Percentiles rank a stretch among this genome's conserved stretches.
Evolutionary conservation across 2,329 filamentous ascomycete species (phyloP).

Genomic region (Zopfia rhizophila): DNA sequence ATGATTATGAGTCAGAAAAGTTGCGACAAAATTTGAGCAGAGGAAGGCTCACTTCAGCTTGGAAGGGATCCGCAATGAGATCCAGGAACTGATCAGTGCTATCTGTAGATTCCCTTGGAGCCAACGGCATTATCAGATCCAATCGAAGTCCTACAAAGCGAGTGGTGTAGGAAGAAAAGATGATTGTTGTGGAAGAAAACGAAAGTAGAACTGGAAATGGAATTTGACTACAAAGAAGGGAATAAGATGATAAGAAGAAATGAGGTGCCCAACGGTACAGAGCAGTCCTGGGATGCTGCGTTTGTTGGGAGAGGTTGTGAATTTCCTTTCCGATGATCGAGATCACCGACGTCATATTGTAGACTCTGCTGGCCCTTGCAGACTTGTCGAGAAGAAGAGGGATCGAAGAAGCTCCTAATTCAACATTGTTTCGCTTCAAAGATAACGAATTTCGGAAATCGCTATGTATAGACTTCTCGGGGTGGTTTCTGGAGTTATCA

Average conservation of each 20-base stretch:
- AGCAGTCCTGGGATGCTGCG: slow-evolving; percentile 1
- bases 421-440: too few species aligned
- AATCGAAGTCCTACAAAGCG: slow-evolving; percentile 13
- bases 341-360: slow-evolving; percentile 1
- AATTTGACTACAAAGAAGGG: background rate
- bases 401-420: too few species aligned
- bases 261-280: background rate
- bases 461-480: too few species aligned
- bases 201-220: too few species aligned
- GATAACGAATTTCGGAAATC: too few species aligned
- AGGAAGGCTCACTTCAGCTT: slow-evolving; percentile 35
- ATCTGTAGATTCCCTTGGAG: slow-evolving; percentile 28
- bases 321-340: background rate
- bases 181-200: too few species aligned
- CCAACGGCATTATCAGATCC: too few species aligned
- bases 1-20: background rate
- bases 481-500: too few species aligned
- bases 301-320: slow-evolving; percentile 9
- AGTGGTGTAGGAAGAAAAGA: slow-evolving; percentile 4
- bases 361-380: too few species aligned
- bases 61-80: slow-evolving; percentile 54
- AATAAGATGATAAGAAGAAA: slow-evolving; percentile 1
- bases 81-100: slow-evolving; percentile 50
- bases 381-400: too few species aligned
- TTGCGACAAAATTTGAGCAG: background rate